Evolutionary conservation across 192 early-diverging fungal genomes (phyloP).

Genomic region (Backusella morwellensis): DNA sequence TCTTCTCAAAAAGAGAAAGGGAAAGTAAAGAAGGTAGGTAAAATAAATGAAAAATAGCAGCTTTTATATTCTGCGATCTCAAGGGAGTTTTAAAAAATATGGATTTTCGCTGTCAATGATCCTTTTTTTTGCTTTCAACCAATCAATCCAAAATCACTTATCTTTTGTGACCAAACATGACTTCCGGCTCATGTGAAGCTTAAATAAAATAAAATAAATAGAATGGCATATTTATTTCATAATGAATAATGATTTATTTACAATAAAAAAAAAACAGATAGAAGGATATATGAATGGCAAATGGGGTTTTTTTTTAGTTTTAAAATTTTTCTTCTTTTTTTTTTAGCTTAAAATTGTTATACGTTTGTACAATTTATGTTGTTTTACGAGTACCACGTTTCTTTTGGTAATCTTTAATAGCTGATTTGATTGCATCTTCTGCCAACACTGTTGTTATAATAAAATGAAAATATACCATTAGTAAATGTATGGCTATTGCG

Average conservation of each 20-base stretch:
- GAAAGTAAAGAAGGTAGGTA: not conserved
- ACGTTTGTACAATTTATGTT: not conserved
- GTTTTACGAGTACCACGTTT: conserved; percentile 55
- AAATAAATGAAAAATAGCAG: not conserved
- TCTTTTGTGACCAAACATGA: conserved; percentile 10
- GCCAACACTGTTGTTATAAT: conserved; percentile 76
- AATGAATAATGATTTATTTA: conserved; percentile 1
- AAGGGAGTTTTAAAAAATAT: not conserved
- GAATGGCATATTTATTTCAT: not conserved
- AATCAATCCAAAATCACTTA: conserved; percentile 16
- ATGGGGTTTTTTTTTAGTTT: not conserved
- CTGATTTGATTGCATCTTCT: conserved; percentile 98
- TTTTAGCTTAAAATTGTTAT: not conserved
- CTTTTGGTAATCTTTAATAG: conserved; percentile 93
- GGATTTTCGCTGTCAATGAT: conserved; percentile 9
- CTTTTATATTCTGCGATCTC: not conserved
- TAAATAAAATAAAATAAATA: not conserved
- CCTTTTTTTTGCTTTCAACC: not conserved
- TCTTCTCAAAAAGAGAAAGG: not conserved
- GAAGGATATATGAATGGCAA: not conserved
- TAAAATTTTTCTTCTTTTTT: not conserved
- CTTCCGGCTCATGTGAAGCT: conserved; percentile 5
- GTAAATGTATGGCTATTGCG: not conserved
- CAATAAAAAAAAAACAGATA: not conserved
- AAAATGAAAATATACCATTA: not conserved